phyloP scores from a whole-genome alignment of 768 basidiomycete genomes.

The Amanita rubescens region DNA sequence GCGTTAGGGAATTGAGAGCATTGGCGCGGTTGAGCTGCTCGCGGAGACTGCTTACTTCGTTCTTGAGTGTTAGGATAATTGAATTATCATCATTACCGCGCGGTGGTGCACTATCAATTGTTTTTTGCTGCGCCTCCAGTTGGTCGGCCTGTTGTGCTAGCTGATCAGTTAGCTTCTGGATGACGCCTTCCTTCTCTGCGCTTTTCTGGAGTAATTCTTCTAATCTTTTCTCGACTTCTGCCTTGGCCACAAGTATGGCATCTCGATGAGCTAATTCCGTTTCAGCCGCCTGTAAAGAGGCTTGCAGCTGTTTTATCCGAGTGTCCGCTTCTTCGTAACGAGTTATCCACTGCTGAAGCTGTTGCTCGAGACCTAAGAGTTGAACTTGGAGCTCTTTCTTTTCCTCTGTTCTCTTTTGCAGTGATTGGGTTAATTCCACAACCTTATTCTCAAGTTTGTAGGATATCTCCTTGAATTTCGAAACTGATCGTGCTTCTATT shows the following conservation, averaged over 20 bases:
- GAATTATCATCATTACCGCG: constrained; percentile 78
- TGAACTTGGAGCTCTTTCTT: constrained; percentile 80
- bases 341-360: constrained; percentile 76
- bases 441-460: constrained; percentile 99
- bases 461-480: constrained; percentile 98
- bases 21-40: constrained; percentile 97
- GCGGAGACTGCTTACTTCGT: constrained; percentile 84
- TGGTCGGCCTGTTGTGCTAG: constrained; percentile 64
- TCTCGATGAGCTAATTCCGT: constrained; percentile 66
- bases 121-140: constrained; percentile 70
- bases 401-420: constrained; percentile 87
- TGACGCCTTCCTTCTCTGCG: constrained; percentile 76
- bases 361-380: constrained; percentile 73
- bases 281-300: constrained; percentile 62
- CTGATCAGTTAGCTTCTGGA: constrained; percentile 77
- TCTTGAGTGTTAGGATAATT: constrained; percentile 83
- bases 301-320: constrained; percentile 64
- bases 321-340: constrained; percentile 84
- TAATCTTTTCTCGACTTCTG: constrained; percentile 69
- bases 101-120: constrained; percentile 53
- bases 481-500: constrained; percentile 92
- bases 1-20: constrained; percentile 81
- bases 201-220: constrained; percentile 71
- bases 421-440: constrained; percentile 90
- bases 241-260: constrained; percentile 68